Evolutionary conservation across 345 rosid genomes (phyloP), one percentile per base, ranked within the genome.

Genomic region (Citrus maxima): DNA sequence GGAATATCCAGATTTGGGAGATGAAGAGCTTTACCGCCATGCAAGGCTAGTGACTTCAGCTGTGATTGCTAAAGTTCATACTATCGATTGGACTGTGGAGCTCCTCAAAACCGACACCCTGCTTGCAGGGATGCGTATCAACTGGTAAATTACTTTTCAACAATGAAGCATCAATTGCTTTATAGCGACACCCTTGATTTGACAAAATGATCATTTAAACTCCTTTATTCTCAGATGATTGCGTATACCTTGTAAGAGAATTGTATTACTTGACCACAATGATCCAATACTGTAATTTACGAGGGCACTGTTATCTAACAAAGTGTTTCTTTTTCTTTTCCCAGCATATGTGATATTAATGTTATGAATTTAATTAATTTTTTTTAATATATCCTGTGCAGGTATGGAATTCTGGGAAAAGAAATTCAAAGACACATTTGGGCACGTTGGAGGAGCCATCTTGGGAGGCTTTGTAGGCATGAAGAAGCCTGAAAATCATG

Each of bases 71-170:
- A 91, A 91, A 82, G 79, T 91, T 67, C 94, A 89, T 78, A 91
- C 94, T 1, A 89, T 89, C 42, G 92, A 91, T 70, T 91, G 94
- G 94, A 91, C 92, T 19, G 87, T 87, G 4, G 86, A 91, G 77
- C 94, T 91, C 72, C 85, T 91, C 30, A 91, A 91, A 78, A 91
- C 88, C 18, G 88, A 88, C 77, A 85, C 84, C 22, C 67, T 91
- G 62, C 83, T 55, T 21, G 92, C 88, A 42, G 94, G 84, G 34
- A 91, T 91, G 94, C 85, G 89, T 21, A 75, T 82, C 32, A 90
- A 90, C 30, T 90, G 94, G 92, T 86, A 64, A 77, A 63, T 25
- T n/a, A 25, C 2, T 8, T 24, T 10, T 6, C 9, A 7, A 59
- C 10, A n/a, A 6, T 25, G 5, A 25, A 9, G 0, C 25, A 60